A percentile compares a stretch with the other conserved stretches of the same genome.
Conservation (phyloP, 2,329 filamentous ascomycete species). For the Xylaria sp. region DNA sequence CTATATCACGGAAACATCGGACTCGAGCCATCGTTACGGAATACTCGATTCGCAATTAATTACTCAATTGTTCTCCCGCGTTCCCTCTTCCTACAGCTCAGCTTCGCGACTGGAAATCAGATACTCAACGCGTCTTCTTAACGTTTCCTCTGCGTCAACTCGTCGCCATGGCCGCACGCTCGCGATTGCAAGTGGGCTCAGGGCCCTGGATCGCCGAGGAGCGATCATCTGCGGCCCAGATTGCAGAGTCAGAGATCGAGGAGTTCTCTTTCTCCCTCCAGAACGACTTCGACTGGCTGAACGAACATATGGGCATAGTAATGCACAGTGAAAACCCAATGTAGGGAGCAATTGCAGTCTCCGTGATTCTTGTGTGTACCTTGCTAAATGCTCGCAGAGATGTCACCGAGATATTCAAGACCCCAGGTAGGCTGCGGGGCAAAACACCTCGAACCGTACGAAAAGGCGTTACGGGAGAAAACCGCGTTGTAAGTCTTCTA, state of each 20-base stretch:
- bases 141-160: neutral
- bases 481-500: constrained; percentile 54
- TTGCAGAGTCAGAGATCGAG: constrained; percentile 77
- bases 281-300: constrained; percentile 96
- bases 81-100: constrained; percentile 2
- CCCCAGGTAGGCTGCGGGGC: constrained; percentile 74
- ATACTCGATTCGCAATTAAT: constrained; percentile 11
- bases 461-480: constrained; percentile 53
- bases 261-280: constrained; percentile 89
- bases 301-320: constrained; percentile 96
- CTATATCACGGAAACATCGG: neutral
- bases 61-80: neutral
- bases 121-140: constrained; percentile 24
- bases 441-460: constrained; percentile 71
- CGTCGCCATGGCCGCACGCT: constrained; percentile 32
- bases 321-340: constrained; percentile 73
- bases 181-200: constrained; percentile 70
- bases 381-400: constrained; percentile 54
- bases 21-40: constrained; percentile 21
- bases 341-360: constrained; percentile 49
- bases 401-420: constrained; percentile 93
- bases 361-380: neutral
- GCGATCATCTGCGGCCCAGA: constrained; percentile 68
- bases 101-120: constrained; percentile 17
- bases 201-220: constrained; percentile 81